phyloP scores from a whole-genome alignment of 2,329 filamentous ascomycete species.

The Metarhizium robertsii region DNA sequence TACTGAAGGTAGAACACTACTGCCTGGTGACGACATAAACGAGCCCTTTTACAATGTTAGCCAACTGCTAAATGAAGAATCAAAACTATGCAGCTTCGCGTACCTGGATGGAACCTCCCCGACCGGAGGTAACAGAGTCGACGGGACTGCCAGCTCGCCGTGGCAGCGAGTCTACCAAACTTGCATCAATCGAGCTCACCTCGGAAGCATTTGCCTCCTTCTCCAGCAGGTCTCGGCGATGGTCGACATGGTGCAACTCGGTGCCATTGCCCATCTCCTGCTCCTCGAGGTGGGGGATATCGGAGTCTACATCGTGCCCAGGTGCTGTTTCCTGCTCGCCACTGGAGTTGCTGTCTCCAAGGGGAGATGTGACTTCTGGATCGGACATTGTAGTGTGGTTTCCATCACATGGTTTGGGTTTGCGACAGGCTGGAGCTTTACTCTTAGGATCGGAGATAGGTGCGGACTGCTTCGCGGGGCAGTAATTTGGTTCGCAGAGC shows the following conservation, averaged over 20 bases:
- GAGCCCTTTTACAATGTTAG: constrained; percentile 43
- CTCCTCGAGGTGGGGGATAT: constrained; percentile 5
- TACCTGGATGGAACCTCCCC: constrained; percentile 76
- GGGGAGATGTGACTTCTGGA: constrained; percentile 33
- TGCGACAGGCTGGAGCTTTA: neutral
- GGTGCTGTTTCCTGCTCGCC: constrained; percentile 31
- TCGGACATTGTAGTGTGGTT: constrained; percentile 37
- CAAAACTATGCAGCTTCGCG: constrained; percentile 13
- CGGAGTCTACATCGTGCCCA: constrained; percentile 11
- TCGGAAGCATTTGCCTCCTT: constrained; percentile 38
- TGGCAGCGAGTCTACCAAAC: constrained; percentile 37
- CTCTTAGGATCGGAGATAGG: neutral
- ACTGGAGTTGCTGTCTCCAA: constrained; percentile 28
- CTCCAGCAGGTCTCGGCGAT: constrained; percentile 35
- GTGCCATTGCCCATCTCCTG: neutral
- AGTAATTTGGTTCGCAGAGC: neutral
- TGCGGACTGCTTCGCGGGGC: neutral
- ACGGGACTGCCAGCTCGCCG: constrained; percentile 56
- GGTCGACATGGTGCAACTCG: constrained; percentile 12
- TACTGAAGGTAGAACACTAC: constrained; percentile 62
- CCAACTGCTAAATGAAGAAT: neutral
- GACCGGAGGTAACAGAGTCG: constrained; percentile 60
- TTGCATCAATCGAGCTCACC: constrained; percentile 40
- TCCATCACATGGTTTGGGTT: constrained; percentile 25
- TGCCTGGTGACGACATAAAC: constrained; percentile 56